Conservation (phyloP, 495 filamentous ascomycete genomes). For the Delitschia confertaspora region DNA sequence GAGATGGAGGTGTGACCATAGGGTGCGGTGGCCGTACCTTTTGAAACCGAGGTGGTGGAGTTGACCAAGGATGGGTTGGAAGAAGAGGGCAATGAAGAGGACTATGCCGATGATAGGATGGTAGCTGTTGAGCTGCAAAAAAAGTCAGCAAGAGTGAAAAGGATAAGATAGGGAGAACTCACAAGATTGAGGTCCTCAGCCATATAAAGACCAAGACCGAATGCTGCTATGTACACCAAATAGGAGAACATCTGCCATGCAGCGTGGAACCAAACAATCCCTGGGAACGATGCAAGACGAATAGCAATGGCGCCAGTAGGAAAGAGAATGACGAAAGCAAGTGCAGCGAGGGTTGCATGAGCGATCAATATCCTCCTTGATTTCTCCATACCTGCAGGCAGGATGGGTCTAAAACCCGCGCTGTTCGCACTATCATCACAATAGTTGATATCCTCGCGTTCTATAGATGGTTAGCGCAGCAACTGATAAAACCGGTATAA, state of each 20-base stretch:
- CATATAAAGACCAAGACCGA: conserved; percentile 33
- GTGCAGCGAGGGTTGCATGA: conserved; percentile 33
- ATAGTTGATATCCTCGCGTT: conserved; percentile 26
- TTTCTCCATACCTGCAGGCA: not conserved
- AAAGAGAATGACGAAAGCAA: conserved; percentile 40
- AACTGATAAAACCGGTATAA: no score
- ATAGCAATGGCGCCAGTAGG: conserved; percentile 41
- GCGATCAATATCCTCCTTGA: conserved; percentile 29
- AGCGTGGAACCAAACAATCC: conserved; percentile 35
- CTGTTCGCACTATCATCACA: conserved; percentile 15
- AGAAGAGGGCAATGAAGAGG: conserved; percentile 32
- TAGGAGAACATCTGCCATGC: conserved; percentile 33
- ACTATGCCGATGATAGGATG: conserved; percentile 36
- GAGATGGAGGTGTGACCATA: conserved; percentile 36
- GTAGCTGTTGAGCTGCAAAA: conserved; percentile 19
- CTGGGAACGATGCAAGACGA: conserved; percentile 35
- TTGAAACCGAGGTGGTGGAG: conserved; percentile 36
- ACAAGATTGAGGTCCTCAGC: conserved; percentile 28
- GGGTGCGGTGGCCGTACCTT: conserved; percentile 29
- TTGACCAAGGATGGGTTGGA: conserved; percentile 35
- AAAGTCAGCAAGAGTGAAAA: not conserved
- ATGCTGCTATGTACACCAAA: conserved; percentile 32
- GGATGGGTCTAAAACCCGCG: not conserved
- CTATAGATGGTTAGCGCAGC: conserved; percentile 4
- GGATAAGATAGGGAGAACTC: conserved; percentile 3